A percentile compares a stretch with the other conserved stretches of the same genome.
phyloP scores from a whole-genome alignment of 2,329 filamentous ascomycete species.

The Neocatenulostroma microsporum region DNA sequence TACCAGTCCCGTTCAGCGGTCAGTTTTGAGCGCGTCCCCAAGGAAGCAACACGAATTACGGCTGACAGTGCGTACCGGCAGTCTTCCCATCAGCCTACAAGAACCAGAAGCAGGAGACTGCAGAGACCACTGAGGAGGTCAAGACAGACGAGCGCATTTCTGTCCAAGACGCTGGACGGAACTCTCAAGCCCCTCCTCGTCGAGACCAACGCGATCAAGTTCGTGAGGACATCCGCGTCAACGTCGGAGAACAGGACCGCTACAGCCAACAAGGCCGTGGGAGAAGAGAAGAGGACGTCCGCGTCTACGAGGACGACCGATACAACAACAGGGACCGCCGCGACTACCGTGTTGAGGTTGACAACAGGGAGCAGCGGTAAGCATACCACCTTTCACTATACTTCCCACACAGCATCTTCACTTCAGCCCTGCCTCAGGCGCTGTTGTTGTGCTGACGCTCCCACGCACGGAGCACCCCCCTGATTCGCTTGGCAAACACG shows the following conservation, averaged over 20 bases:
- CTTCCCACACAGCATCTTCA: conserved; percentile 10
- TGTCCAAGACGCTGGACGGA: conserved; percentile 80
- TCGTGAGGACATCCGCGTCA: conserved; percentile 75
- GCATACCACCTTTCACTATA: conserved; percentile 21
- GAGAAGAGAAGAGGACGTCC: conserved; percentile 35
- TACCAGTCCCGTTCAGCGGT: conserved; percentile 8
- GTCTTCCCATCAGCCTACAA: conserved; percentile 99
- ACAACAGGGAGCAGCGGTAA: conserved; percentile 46
- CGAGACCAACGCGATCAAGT: conserved; percentile 58
- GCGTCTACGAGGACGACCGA: conserved; percentile 31
- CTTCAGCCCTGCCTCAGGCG: conserved; percentile 13
- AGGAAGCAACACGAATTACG: too few relatives aligned
- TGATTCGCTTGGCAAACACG: conserved; percentile 26
- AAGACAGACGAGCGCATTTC: conserved; percentile 87
- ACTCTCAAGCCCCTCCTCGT: conserved; percentile 51
- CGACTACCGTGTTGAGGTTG: conserved; percentile 27
- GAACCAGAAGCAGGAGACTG: conserved; percentile 58
- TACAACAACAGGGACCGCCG: conserved; percentile 23
- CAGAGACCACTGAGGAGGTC: conserved; percentile 57
- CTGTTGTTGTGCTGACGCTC: conserved; percentile 3
- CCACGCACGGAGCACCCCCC: conserved; percentile 6
- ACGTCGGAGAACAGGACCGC: conserved; percentile 75
- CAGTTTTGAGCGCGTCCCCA: too few relatives aligned
- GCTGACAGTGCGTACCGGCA: too few relatives aligned
- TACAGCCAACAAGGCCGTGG: conserved; percentile 53